A percentile compares a stretch with the other conserved stretches of the same genome.
Evolutionary conservation across 2,329 filamentous ascomycete species (phyloP).

Genomic region (Amphichorda felina): DNA sequence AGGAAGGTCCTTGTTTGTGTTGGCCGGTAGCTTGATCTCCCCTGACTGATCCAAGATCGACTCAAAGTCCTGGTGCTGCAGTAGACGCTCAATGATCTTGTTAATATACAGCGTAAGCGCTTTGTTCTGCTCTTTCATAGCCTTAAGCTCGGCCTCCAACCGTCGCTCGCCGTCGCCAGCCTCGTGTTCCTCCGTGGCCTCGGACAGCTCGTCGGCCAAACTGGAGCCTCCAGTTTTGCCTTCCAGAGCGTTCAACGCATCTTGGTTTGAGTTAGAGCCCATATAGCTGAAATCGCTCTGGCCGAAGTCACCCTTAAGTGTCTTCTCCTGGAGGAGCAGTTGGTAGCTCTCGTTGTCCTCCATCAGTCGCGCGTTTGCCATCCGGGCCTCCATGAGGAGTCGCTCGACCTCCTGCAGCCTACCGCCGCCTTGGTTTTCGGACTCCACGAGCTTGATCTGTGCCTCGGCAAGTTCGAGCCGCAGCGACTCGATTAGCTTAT

Average conservation of each 20-base stretch:
- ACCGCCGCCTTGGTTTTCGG: slow-evolving; percentile 85
- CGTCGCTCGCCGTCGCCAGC: slow-evolving; percentile 52
- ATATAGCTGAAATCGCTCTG: slow-evolving; percentile 71
- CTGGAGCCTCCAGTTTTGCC: slow-evolving; percentile 41
- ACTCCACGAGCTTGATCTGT: slow-evolving; percentile 89
- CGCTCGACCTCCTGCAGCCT: slow-evolving; percentile 83
- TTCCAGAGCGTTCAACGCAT: slow-evolving; percentile 53
- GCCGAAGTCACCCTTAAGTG: slow-evolving; percentile 84
- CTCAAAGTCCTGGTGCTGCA: slow-evolving; percentile 92
- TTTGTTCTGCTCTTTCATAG: slow-evolving; percentile 88
- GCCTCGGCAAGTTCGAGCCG: slow-evolving; percentile 87
- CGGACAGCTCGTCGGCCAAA: slow-evolving; percentile 82
- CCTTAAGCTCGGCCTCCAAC: slow-evolving; percentile 68
- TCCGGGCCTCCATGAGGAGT: slow-evolving; percentile 78
- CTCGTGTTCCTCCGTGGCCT: slow-evolving; percentile 47
- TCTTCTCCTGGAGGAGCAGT: slow-evolving; percentile 86
- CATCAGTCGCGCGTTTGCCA: slow-evolving; percentile 92
- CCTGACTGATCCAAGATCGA: slow-evolving; percentile 77
- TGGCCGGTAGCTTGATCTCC: slow-evolving; percentile 27
- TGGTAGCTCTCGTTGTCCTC: slow-evolving; percentile 99
- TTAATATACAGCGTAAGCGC: slow-evolving; percentile 96
- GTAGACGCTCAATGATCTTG: slow-evolving; percentile 91
- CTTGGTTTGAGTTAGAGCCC: slow-evolving; percentile 45
- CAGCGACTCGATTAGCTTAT: slow-evolving; percentile 88
- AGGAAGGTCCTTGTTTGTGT: slow-evolving; percentile 76